Evolutionary conservation across 2,329 filamentous ascomycete genomes (phyloP), one percentile per base, ranked within the genome.

Genomic region (Cordyceps cateniannulata): DNA sequence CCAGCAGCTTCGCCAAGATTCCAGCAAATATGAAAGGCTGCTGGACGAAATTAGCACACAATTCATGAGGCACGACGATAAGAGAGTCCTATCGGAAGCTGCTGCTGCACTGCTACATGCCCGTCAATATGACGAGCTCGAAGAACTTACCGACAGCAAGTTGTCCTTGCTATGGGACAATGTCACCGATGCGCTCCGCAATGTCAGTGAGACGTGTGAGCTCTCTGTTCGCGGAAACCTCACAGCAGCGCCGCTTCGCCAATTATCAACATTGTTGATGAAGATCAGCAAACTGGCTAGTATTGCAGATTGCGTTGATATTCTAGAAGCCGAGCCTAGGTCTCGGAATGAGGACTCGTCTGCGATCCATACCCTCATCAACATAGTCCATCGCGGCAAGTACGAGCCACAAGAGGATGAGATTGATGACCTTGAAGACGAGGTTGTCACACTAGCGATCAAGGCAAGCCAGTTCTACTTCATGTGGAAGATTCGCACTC

Each of bases 41-140:
- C 79, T 99, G 1, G 92, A 96, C 66, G 93, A 97, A 68, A 91
- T 98, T 67, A 92, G 90, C 72, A 91, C 91, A 62, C 95, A 99
- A 68, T 98, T 99, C 75, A 86, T 89, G 67, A 86, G 91, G n/a
- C 95, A 99, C 70, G 90, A 90, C 48, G 91, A 96, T 68, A 89
- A 90, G 67, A 84, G 85, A 60, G 93, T 98, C 20, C 80, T 99
- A 50, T 85, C 86, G 12, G 93, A 97, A 72, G 93, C 92, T 16
- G 88, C 89, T 29, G 82, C 86, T 24, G 90, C 93, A 5, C 84
- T 99, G 42, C 77, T 96, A 35, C 91, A 96, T 70, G 92, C 93
- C 9, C 87, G 90, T 65, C 87, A 87, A 63, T 93, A 91, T 63
- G 91, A 95, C 63, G 93, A 96, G 69, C 84, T 96, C 38, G 89